phyloP scores from a whole-genome alignment of 2,329 filamentous ascomycete species.

The Fusarium pseudonygamai region DNA sequence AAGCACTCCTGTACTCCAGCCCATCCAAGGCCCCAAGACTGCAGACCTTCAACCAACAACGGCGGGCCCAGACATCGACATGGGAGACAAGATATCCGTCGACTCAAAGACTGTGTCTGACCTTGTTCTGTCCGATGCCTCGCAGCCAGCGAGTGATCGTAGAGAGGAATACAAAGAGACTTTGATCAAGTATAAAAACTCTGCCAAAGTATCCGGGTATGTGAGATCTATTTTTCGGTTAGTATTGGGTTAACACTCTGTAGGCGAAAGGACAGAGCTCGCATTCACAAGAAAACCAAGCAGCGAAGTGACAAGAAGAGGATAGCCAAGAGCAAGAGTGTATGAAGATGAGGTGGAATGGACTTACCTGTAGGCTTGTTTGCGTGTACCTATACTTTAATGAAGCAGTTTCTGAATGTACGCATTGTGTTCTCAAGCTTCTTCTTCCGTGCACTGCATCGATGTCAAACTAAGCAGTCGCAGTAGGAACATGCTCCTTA shows the following conservation, averaged over 20 bases:
- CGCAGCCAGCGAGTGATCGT: not conserved
- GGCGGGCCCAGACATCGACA: not conserved
- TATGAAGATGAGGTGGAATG: not conserved
- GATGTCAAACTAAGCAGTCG: not conserved
- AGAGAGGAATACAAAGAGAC: not conserved
- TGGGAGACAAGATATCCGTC: not conserved
- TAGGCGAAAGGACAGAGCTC: not conserved
- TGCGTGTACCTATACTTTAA: not conserved
- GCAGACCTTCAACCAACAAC: accelerated
- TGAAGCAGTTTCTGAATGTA: not conserved
- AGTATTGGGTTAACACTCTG: not conserved
- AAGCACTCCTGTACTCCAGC: not conserved
- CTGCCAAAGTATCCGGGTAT: not conserved
- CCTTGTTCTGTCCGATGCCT: not conserved
- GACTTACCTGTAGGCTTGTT: not conserved
- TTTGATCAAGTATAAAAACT: not conserved
- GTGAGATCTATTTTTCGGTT: not conserved
- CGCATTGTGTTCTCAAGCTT: not conserved
- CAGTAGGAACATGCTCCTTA: not conserved
- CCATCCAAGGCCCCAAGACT: not conserved
- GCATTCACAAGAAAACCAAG: not conserved
- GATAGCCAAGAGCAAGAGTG: not conserved
- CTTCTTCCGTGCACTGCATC: not conserved
- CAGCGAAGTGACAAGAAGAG: not conserved
- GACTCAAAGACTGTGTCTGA: constrained; percentile 16